These are phyloP conservation scores for Yarrowia porcina DNA, from an alignment of 805 yeast genomes.

Conservation along the genomic window DNA sequence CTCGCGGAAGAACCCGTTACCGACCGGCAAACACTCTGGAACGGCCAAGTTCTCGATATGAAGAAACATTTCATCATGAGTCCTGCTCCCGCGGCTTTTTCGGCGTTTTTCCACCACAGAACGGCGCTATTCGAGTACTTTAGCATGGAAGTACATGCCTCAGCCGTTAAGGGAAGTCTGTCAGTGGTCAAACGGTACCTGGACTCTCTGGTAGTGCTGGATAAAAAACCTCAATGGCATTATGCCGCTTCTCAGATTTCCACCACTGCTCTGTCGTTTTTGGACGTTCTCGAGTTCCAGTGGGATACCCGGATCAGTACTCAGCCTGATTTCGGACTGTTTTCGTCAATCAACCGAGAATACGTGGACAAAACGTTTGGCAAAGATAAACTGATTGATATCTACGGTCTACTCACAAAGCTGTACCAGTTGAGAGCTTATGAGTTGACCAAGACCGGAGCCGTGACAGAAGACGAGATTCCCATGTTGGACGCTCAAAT, in stretches of 20 bases:
- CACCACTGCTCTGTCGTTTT: constrained; percentile 62
- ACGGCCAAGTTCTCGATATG: constrained; percentile 42
- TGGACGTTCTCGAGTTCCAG: constrained; percentile 65
- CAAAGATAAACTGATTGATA: not conserved
- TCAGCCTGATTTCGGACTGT: constrained; percentile 3
- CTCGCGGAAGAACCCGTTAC: constrained; percentile 54
- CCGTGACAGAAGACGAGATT: constrained; percentile 23
- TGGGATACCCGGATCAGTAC: constrained; percentile 6
- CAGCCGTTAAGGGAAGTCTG: constrained; percentile 46
- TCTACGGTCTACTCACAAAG: not conserved
- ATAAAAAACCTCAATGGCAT: constrained; percentile 39
- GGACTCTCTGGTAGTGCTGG: constrained; percentile 48
- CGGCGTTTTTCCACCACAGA: constrained; percentile 60
- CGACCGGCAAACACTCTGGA: constrained; percentile 56
- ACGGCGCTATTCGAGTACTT: constrained; percentile 60
- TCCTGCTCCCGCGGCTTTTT: constrained; percentile 42
- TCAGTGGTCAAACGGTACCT: constrained; percentile 54
- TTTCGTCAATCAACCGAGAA: constrained; percentile 25
- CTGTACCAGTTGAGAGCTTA: constrained; percentile 31
- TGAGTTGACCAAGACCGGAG: constrained; percentile 29
- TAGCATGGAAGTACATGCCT: constrained; percentile 68
- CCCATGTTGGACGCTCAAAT: constrained; percentile 24
- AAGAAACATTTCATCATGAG: constrained; percentile 44
- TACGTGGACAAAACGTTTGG: constrained; percentile 30
- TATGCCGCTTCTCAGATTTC: constrained; percentile 43